Percentiles rank a stretch among this genome's conserved stretches.
Evolutionary conservation across 441 rosid species (phyloP).

Genomic region (Viola pubescens): DNA sequence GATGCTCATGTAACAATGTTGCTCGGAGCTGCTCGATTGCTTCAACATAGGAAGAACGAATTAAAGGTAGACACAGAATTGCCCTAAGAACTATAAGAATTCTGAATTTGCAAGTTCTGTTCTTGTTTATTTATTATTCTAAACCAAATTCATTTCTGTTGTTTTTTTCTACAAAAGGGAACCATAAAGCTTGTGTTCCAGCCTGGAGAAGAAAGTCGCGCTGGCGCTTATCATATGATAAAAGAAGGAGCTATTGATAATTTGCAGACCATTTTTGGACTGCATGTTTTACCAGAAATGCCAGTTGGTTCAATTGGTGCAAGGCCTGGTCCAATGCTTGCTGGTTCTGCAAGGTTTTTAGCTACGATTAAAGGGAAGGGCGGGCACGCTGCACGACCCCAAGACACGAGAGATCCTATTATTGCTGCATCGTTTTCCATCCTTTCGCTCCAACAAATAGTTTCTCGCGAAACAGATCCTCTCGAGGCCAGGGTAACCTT

Average conservation of each 20-base stretch:
- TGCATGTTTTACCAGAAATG: slow-evolving; percentile 45
- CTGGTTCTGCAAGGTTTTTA: slow-evolving; percentile 48
- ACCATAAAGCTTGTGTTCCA: slow-evolving; percentile 78
- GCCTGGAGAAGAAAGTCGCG: slow-evolving; percentile 68
- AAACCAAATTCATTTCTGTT: too few relatives aligned
- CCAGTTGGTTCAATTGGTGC: slow-evolving; percentile 52
- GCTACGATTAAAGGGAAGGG: slow-evolving; percentile 52
- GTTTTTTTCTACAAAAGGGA: slow-evolving; percentile 30
- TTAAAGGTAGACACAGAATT: slow-evolving; percentile 17
- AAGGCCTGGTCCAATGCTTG: slow-evolving; percentile 59
- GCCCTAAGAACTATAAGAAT: too few relatives aligned
- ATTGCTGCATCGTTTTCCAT: slow-evolving; percentile 63
- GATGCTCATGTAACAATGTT: slow-evolving; percentile 24
- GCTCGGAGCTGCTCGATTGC: slow-evolving; percentile 28
- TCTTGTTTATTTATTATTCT: background rate
- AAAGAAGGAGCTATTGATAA: slow-evolving; percentile 55
- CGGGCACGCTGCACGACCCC: slow-evolving; percentile 60
- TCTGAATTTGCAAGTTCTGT: too few relatives aligned
- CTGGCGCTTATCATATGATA: slow-evolving; percentile 68
- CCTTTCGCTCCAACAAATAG: slow-evolving; percentile 56
- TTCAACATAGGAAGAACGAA: slow-evolving; percentile 15
- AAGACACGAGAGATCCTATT: slow-evolving; percentile 48
- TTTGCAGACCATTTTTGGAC: slow-evolving; percentile 51
- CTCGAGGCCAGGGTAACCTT: slow-evolving; percentile 50
- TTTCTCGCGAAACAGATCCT: slow-evolving; percentile 75